These are phyloP conservation scores for Glomus cerebriforme DNA, from an alignment of 192 early-diverging fungal species.

Conservation along the genomic window DNA sequence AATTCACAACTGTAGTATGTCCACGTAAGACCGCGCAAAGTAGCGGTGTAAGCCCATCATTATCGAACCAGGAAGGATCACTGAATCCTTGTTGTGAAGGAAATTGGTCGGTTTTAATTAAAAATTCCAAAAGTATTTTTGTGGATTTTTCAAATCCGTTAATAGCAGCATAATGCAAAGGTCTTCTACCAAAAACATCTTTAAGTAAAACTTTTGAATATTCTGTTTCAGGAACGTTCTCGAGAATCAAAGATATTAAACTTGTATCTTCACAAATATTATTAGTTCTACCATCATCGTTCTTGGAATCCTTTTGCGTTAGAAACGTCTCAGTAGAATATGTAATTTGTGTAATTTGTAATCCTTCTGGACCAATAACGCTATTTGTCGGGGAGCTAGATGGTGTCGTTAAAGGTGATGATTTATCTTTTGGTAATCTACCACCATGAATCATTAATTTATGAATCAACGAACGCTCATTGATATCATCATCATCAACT, in stretches of 20 bases:
- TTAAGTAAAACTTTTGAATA: slow-evolving; percentile 37
- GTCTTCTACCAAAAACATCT: slow-evolving; percentile 61
- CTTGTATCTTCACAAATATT: slow-evolving; percentile 40
- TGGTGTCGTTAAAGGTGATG: not conserved
- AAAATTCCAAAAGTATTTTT: slow-evolving; percentile 45
- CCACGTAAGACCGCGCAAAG: slow-evolving; percentile 64
- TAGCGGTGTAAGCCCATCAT: slow-evolving; percentile 66
- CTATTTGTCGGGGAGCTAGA: not conserved
- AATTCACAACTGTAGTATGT: slow-evolving; percentile 46
- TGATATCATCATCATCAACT: slow-evolving; percentile 50
- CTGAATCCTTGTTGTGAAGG: slow-evolving; percentile 36
- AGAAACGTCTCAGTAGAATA: not conserved
- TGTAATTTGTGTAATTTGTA: not conserved
- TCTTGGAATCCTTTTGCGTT: not conserved
- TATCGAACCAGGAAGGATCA: slow-evolving; percentile 57
- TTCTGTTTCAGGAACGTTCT: slow-evolving; percentile 34
- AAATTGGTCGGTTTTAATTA: slow-evolving; percentile 46
- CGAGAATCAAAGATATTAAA: slow-evolving; percentile 43
- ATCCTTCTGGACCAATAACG: not conserved
- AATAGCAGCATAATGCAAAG: slow-evolving; percentile 66
- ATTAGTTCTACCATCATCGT: not conserved
- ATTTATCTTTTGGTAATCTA: slow-evolving; percentile 30
- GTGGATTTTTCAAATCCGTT: slow-evolving; percentile 51
- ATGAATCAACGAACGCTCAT: slow-evolving; percentile 64
- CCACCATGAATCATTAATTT: slow-evolving; percentile 54